Evolutionary conservation across 2,329 filamentous ascomycete species (phyloP), one percentile per base, ranked within the genome.

Genomic region (Hortaea werneckii): DNA sequence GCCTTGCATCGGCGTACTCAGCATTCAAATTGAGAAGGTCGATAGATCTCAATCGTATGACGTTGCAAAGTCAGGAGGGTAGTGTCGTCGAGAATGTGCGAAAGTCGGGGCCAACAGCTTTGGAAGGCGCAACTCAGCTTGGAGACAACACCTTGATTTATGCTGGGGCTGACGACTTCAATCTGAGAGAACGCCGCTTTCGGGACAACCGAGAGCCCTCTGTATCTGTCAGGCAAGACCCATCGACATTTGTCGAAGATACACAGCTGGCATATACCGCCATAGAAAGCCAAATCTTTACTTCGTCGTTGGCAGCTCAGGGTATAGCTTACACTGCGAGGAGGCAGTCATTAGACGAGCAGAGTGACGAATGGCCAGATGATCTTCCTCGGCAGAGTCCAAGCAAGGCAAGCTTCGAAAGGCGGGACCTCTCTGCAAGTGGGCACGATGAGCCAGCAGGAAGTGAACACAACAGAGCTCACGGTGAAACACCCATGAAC

Each of bases 241-340:
- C 54, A n/a, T 48, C 43, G 9, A 50, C 50, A 10, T 58, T 49
- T 41, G 55, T 72, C 27, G 67, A 71, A 29, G 65, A 71, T 44
- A 70, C 70, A 5, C 70, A 73, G 50, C 46, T 67, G 26, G 69
- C 66, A 11, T 60, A 59, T 37, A 55, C 60, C 30, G 65, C 59
- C 2, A 43, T 72, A 8, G 63, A 72, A 48, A 72, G 66, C 40
- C 67, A 72, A 40, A 42, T 72, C 1, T 49, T 56, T 20, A 61
- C 64, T n/a, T 55, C 56, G 2, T 60, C 55, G 6, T 45, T 55
- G 29, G 38, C 28, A 29, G 27, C 43, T 34, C 43, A 46, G 29
- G 28, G 38, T 9, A 29, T 35, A 29, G 46, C 50, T 10, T 42
- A 44, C 26, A 37, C 37, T 28, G 35, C 28, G 9, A 39, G 13